Percentiles rank a stretch among this genome's conserved stretches.
Conservation (phyloP, 2,329 filamentous ascomycete genomes). For the Fusarium sp. region DNA sequence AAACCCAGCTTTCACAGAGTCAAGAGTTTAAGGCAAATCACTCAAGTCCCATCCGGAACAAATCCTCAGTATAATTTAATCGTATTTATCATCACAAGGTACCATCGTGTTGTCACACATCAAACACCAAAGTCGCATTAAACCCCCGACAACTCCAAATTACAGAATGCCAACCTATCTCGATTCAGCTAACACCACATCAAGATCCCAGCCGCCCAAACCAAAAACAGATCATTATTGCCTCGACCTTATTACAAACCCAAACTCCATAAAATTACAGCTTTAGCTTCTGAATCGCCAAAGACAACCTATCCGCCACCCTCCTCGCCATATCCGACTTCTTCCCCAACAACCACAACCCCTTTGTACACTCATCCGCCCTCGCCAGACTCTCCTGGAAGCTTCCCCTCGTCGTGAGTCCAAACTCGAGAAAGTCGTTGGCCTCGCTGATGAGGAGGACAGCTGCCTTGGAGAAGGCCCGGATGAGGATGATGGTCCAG, state of each 20-base stretch:
- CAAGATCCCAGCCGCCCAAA: neutral
- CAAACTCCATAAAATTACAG: neutral
- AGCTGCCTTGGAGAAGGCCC: conserved; percentile 59
- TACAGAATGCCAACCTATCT: neutral
- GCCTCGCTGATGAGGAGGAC: conserved; percentile 49
- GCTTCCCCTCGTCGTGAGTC: conserved; percentile 28
- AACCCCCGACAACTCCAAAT: neutral
- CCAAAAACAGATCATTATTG: neutral
- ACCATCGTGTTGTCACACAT: neutral
- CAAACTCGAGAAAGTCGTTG: conserved; percentile 35
- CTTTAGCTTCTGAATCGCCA: conserved; percentile 23
- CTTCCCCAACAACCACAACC: conserved; percentile 61
- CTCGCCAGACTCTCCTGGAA: conserved; percentile 47
- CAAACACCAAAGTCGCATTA: neutral
- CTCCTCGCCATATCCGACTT: conserved; percentile 59
- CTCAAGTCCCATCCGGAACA: no score
- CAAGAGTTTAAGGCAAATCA: neutral
- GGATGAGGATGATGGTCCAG: conserved; percentile 64
- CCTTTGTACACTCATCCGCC: conserved; percentile 59
- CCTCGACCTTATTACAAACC: neutral
- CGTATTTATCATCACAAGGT: neutral
- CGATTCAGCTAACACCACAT: neutral
- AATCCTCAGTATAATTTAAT: neutral
- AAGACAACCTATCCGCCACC: conserved; percentile 35
- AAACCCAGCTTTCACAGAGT: neutral